These are phyloP conservation scores for Aspergillus pseudoglaucus DNA, from an alignment of 2,329 filamentous ascomycete species.

Conservation along the genomic window DNA sequence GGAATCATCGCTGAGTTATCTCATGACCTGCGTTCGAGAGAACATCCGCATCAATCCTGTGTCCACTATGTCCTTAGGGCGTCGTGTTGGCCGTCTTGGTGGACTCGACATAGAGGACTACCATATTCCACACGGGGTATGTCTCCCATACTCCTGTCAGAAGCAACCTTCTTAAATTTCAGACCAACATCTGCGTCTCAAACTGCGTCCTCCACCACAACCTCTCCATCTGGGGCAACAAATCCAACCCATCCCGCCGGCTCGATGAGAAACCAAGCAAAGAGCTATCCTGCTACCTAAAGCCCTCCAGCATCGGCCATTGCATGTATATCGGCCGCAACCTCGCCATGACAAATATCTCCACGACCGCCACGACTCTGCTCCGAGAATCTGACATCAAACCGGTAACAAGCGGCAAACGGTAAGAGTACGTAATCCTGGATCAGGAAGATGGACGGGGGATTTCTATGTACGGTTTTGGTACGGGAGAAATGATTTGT, in stretches of 20 bases:
- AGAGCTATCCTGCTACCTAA: slow-evolving; percentile 1
- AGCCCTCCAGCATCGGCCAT: slow-evolving; percentile 10
- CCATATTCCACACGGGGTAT: neutral
- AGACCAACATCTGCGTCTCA: neutral
- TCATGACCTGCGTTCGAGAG: slow-evolving; percentile 9
- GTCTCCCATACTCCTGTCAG: neutral
- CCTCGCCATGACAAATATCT: slow-evolving; percentile 10
- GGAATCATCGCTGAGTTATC: slow-evolving; percentile 4
- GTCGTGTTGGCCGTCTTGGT: slow-evolving; percentile 2
- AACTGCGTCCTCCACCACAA: slow-evolving; percentile 3
- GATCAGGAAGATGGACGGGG: slow-evolving; percentile 7
- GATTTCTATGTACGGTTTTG: slow-evolving; percentile 1
- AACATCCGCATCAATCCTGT: slow-evolving; percentile 8
- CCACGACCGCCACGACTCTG: slow-evolving; percentile 8
- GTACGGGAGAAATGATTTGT: neutral
- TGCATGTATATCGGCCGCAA: slow-evolving; percentile 9
- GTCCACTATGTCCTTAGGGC: slow-evolving; percentile 8
- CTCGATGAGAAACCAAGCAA: neutral
- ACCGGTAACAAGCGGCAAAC: neutral
- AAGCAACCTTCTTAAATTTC: neutral
- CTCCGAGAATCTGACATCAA: slow-evolving; percentile 4
- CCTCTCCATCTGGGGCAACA: slow-evolving; percentile 2
- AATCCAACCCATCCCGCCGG: slow-evolving; percentile 2
- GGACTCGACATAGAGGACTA: slow-evolving; percentile 6
- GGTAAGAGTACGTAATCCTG: slow-evolving; percentile 2